Conservation (phyloP, 1,284 basidiomycete genomes). For the Fomitopsis schrenkii region DNA sequence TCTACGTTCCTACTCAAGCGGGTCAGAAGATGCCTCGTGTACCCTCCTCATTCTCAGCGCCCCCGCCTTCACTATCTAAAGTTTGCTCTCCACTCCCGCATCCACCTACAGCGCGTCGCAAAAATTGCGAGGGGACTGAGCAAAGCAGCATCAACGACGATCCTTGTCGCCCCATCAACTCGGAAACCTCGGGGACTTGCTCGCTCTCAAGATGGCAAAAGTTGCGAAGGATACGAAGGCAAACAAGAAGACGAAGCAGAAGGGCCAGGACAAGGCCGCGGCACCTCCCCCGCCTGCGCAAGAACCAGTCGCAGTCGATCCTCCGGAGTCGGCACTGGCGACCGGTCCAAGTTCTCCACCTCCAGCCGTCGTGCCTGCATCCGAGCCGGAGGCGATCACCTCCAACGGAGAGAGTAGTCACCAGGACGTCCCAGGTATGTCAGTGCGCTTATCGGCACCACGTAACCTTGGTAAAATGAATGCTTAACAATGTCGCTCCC, state of each 20-base stretch:
- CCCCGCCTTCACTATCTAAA: not conserved
- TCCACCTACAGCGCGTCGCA: not conserved
- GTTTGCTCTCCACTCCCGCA: not conserved
- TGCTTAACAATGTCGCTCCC: not conserved
- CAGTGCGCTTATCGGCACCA: constrained; percentile 3
- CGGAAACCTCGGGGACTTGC: not conserved
- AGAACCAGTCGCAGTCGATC: constrained; percentile 1
- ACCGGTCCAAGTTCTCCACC: not conserved
- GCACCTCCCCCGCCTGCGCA: not conserved
- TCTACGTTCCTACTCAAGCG: not conserved
- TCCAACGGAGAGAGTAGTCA: constrained; percentile 1
- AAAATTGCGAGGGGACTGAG: not conserved
- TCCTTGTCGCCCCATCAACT: not conserved
- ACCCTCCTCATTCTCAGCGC: not conserved
- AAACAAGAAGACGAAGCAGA: not conserved
- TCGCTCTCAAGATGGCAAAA: not conserved
- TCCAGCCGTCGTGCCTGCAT: not conserved
- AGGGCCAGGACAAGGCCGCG: not conserved
- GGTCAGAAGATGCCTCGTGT: constrained; percentile 2
- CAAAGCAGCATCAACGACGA: not conserved
- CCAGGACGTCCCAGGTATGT: constrained; percentile 6
- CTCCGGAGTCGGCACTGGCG: not conserved
- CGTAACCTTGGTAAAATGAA: not conserved
- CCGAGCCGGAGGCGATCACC: not conserved
- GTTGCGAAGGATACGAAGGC: not conserved